These are phyloP conservation scores for Candolleomyces eurysporus DNA, from an alignment of 768 basidiomycete species.

Conservation along the genomic window DNA sequence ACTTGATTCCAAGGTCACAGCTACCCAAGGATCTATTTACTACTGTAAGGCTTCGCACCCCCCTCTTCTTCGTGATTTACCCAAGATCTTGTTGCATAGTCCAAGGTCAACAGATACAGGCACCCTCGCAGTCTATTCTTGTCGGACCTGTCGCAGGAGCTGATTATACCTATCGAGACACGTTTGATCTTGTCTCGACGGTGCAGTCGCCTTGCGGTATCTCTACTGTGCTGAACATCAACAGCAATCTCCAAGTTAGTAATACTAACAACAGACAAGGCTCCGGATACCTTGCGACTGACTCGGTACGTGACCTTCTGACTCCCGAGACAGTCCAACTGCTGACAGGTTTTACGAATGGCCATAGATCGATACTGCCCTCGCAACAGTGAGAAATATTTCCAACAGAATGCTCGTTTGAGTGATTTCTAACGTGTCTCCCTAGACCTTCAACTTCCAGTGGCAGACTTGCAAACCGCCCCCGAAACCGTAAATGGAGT, in stretches of 20 bases:
- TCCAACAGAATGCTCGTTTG: no score
- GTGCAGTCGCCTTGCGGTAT: conserved; percentile 15
- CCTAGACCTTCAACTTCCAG: conserved; percentile 4
- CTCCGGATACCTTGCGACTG: background rate
- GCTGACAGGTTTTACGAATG: background rate
- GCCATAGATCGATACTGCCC: no score
- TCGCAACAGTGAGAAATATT: no score
- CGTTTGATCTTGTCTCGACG: conserved; percentile 11
- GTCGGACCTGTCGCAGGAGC: conserved; percentile 12
- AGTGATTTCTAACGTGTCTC: background rate
- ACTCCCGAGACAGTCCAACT: background rate
- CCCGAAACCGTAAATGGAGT: no score
- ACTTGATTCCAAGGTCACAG: conserved; percentile 16
- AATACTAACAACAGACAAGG: conserved; percentile 1
- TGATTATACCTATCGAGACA: conserved; percentile 15
- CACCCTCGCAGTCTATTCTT: conserved; percentile 7
- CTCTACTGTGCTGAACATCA: conserved; percentile 18
- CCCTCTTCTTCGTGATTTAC: background rate
- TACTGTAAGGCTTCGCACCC: conserved; percentile 15
- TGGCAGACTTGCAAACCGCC: background rate
- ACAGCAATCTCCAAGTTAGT: conserved; percentile 12
- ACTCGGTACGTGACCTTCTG: background rate
- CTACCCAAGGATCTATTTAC: conserved; percentile 15
- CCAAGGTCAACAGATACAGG: background rate
- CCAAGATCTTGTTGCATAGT: background rate